Evolutionary conservation across 257 asterid species (phyloP).

Genomic region (Przewalskia tangutica): DNA sequence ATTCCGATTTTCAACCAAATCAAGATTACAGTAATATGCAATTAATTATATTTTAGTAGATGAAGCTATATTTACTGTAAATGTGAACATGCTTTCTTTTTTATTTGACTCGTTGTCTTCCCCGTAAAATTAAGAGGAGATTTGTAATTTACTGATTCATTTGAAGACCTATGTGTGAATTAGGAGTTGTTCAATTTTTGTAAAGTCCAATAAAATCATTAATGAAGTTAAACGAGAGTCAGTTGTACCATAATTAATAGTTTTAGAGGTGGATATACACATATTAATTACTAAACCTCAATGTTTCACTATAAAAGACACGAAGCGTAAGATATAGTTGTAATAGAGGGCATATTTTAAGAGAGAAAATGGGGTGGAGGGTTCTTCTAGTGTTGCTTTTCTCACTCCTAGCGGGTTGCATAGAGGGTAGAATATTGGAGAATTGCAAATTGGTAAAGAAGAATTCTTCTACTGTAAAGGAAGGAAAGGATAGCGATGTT

Average conservation of each 20-base stretch:
- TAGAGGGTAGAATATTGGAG: slow-evolving; percentile 22
- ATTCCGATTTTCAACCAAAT: too few species aligned
- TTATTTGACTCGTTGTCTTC: background rate
- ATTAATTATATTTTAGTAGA: too few species aligned
- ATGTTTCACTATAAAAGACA: background rate
- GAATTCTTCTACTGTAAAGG: background rate
- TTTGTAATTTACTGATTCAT: too few species aligned
- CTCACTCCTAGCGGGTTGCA: slow-evolving; percentile 23
- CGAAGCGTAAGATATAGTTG: background rate
- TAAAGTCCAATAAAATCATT: background rate
- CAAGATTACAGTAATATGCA: too few species aligned
- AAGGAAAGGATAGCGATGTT: too few species aligned
- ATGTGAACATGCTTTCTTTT: background rate
- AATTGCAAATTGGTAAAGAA: slow-evolving; percentile 2
- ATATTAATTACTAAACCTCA: background rate
- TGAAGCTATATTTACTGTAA: too few species aligned
- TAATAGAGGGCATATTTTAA: background rate
- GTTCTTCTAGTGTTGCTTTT: slow-evolving; percentile 13
- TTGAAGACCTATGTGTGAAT: too few species aligned
- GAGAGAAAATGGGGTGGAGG: slow-evolving; percentile 20
- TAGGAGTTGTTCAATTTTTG: too few species aligned
- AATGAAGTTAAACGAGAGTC: background rate
- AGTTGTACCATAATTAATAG: background rate
- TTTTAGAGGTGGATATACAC: background rate
- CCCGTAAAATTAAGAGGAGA: too few species aligned